Evolutionary conservation across 305 asterid species (phyloP).

Genomic region (Solanum aculeatissimum): DNA sequence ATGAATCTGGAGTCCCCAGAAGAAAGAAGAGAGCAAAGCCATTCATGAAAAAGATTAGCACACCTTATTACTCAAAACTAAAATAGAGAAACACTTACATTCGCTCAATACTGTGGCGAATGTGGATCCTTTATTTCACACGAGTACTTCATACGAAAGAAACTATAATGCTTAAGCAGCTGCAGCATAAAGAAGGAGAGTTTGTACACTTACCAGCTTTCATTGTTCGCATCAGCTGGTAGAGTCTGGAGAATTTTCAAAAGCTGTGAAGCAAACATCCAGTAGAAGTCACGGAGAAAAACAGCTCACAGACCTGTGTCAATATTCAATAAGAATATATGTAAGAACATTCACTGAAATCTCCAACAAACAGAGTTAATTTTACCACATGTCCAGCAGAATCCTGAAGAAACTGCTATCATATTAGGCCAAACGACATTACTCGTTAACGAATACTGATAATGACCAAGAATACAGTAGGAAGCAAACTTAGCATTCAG

Average conservation of each 20-base stretch:
- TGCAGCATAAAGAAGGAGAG: background rate
- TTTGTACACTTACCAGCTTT: conserved; percentile 20
- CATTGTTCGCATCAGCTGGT: conserved; percentile 26
- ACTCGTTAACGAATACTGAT: background rate
- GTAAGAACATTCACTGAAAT: background rate
- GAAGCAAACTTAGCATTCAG: background rate
- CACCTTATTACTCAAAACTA: background rate
- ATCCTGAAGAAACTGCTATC: background rate
- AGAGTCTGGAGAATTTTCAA: conserved; percentile 34
- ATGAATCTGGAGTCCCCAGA: background rate
- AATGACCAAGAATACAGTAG: background rate
- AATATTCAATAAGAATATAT: background rate
- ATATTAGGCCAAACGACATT: background rate
- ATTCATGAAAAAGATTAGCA: background rate
- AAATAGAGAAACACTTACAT: background rate
- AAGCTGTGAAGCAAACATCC: conserved; percentile 30
- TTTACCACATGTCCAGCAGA: background rate
- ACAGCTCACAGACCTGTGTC: background rate
- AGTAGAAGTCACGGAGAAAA: conserved; percentile 6
- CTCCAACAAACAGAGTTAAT: background rate
- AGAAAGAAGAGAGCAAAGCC: background rate
- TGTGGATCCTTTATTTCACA: background rate
- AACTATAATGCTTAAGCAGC: background rate
- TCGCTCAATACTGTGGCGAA: background rate
- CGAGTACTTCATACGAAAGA: background rate